Evolutionary conservation across 2,329 filamentous ascomycete species (phyloP), one percentile per base, ranked within the genome.

Genomic region (Sporothrix inflata): DNA sequence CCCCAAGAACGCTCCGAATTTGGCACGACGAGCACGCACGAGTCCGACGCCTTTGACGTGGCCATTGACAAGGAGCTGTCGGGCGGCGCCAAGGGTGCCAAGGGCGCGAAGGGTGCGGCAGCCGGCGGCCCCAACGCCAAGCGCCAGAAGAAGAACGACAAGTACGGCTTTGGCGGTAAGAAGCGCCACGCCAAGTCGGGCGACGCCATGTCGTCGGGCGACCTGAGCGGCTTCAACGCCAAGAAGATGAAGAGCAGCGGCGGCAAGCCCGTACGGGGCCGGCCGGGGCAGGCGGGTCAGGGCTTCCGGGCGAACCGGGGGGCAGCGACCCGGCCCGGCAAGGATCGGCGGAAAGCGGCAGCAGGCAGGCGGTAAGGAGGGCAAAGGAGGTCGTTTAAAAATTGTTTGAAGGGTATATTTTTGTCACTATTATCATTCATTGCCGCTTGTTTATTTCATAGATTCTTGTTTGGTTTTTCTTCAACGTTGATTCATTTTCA

Each of bases 121-220:
- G 78, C 78, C 57, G 78, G 78, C 57, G 79, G 40, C 40, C 81
- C 84, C 34, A 92, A 90, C 79, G 78, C 80, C 75, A 98, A 98
- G 86, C 91, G 96, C 74, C 89, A 92, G 80, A 97, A 97, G 90
- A 97, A 97, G 85, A 91, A 99, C 80, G 88, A 92, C 76, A 98
- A 97, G 84, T 98, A 91, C 81, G 96, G 96, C 30, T 97, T 95
- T 79, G 96, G 96, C 74, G 96, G 96, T 77, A 98, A 97, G 89
- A 99, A 99, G 87, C 87, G 92, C 71, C 90, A 94, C 80, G 83
- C 87, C 72, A 99, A 99, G 89, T 97, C 94, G 74, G 94, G 94
- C 76, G 94, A 98, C 82, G 94, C 94, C 66, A 80, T 87, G 74
- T 97, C 93, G 75, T 94, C 90, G 63, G 91, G 89, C 74, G 96